Conservation (phyloP, 257 asterid genomes). For the Ilex aquifolium region DNA sequence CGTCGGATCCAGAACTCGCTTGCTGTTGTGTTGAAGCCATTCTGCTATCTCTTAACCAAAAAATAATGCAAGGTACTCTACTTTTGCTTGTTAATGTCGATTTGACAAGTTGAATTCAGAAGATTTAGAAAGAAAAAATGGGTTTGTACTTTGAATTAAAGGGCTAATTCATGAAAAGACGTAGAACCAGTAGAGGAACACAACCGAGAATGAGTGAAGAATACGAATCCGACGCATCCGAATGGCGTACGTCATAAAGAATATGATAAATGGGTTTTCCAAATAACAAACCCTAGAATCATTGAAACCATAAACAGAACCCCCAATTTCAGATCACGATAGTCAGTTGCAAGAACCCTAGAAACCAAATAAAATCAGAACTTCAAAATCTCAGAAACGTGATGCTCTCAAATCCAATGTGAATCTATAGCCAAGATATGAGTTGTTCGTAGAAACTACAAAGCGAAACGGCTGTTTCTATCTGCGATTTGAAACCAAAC, state of each 20-base stretch:
- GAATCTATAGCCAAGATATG: too few species aligned
- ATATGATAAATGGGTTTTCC: too few species aligned
- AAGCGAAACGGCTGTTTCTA: too few species aligned
- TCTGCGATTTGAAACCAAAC: too few species aligned
- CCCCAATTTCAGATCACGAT: too few species aligned
- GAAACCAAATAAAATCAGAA: too few species aligned
- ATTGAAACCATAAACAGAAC: background rate
- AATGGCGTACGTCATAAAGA: conserved; percentile 29
- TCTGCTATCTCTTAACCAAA: conserved; percentile 1
- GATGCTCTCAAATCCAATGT: too few species aligned
- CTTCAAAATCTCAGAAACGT: too few species aligned
- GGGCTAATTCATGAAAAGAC: conserved; percentile 63
- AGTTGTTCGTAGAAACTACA: too few species aligned
- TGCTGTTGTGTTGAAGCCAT: conserved; percentile 48
- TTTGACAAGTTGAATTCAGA: background rate
- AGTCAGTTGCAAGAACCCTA: too few species aligned
- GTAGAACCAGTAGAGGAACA: conserved; percentile 83
- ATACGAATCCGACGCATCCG: conserved; percentile 52
- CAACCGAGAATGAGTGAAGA: conserved; percentile 87
- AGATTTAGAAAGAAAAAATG: conserved; percentile 1
- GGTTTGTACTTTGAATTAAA: background rate
- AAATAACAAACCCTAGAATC: background rate
- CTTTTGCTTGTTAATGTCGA: background rate
- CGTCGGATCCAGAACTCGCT: conserved; percentile 41
- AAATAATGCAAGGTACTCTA: background rate